Base-by-base conservation (phyloP, 2,329 filamentous ascomycete genomes). In the Scedosporium boydii region DNA sequence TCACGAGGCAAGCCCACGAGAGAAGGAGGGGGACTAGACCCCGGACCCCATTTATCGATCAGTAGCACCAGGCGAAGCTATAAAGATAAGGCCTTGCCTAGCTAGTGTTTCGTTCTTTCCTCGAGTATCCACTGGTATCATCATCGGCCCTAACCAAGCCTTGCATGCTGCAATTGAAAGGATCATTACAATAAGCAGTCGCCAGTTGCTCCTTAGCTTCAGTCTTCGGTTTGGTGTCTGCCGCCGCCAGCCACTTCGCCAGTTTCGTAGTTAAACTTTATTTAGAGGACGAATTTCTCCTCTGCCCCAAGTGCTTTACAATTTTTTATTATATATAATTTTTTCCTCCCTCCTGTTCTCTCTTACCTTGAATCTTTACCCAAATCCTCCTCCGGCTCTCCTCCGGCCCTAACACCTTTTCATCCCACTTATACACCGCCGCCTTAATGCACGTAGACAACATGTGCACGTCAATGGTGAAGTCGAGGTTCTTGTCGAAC, bases 401-500 rank as follows among this genome's bases (percentile, higher is more conserved):
- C 16, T 21, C 44, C 29, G 1, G 29, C 29, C 44, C 44, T 48
- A 18, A 3, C 18, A 1, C 44, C 18, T 18, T 21, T 7, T 18
- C 16, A 9, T 48, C 44, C 18, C n/a, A n/a, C 44, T 48, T 48
- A 21, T 21, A 48, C 44, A 5, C 44, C 5, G 6, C 18, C 23
- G 51, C 23, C 23, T 27, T 14, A 27, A 55, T 55, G 51, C 51
- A 55, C 23, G 18, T 55, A 23, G 51, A 55, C 66, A 81, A 55
- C 66, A 81, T 83, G 78, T 79, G 81, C 69, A 82, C 80, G 61
- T 80, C 80, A 62, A 79, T 81, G 73, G 73, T 84, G 67, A 73
- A 78, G 67, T 82, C 80, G 73, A 92, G 89, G 72, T 98, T 97
- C 79, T 88, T 98, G 68, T 81, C 87, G 66, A 82, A 87, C 71